Evolutionary conservation across 768 basidiomycete species (phyloP), one percentile per base, ranked within the genome.

Genomic region (Amanita exitialis): DNA sequence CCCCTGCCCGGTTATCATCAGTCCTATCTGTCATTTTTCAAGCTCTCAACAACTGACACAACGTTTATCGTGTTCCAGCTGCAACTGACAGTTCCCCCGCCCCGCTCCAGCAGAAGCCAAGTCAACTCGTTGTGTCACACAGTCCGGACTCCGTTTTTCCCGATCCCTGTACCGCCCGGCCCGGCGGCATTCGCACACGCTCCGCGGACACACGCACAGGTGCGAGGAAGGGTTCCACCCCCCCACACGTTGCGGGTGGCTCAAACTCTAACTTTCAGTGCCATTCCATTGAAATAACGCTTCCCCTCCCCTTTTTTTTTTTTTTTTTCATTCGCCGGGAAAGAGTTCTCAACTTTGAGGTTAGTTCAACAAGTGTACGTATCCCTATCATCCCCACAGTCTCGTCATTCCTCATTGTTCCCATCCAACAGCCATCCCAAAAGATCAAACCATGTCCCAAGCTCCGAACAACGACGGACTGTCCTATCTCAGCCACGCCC

Each of bases 401-500:
- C n/a, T n/a, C 21, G 20, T 38, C 21, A 7, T 4, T 15, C 5
- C 0, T 16, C 32, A 13, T 9, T 5, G 6, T 21, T 15, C 20
- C 45, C 28, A 21, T 18, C 20, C n/a, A 34, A 23, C 23, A 46
- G 16, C 21, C 21, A 16, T 8, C 30, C 25, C n/a, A n/a, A n/a
- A 20, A n/a, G 39, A 32, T 27, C 25, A 30, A 25, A 13, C 16
- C 6, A 34, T 28, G 25, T 52, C 39, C n/a, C 28, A 34, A 13
- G 20, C 44, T 27, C 16, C 13, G 3, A 44, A n/a, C 8, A 9
- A 28, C 21, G 36, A 32, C 9, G 32, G 6, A 32, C 32, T 36
- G 20, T 61, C 62, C 8, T 53, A 59, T n/a, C 62, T 75, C 30
- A 59, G 68, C 21, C 55, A 66, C 27, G 83, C 88, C 1, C 78